Percentiles rank a stretch among this genome's conserved stretches.
These are phyloP conservation scores for Magnolia kwangsiensis DNA, from an alignment of 164 flowering plant species.

Conservation along the genomic window DNA sequence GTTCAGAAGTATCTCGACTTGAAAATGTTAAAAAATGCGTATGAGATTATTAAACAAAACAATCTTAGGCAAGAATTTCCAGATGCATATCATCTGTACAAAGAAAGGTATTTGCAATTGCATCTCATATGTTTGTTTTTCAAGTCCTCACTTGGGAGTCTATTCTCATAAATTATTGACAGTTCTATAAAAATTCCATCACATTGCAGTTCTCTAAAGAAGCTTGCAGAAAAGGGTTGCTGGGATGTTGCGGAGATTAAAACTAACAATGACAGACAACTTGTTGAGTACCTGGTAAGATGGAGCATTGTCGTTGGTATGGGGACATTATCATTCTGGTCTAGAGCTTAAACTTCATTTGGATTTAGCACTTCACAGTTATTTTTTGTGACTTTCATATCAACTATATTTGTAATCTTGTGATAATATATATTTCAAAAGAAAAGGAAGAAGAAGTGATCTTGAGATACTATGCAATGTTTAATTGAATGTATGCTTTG, in stretches of 20 bases:
- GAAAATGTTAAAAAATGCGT: conserved; percentile 62
- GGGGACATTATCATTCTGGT: too few relatives aligned
- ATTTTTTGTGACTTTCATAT: too few relatives aligned
- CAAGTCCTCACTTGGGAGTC: conserved; percentile 1
- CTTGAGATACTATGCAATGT: too few relatives aligned
- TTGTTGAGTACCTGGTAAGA: conserved; percentile 73
- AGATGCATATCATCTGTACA: conserved; percentile 54
- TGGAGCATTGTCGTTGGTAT: not conserved
- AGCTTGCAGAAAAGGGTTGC: conserved; percentile 83
- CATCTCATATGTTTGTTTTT: not conserved
- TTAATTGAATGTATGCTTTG: too few relatives aligned
- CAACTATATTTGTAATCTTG: too few relatives aligned
- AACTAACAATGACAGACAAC: conserved; percentile 50
- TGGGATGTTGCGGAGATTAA: conserved; percentile 89
- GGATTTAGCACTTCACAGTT: too few relatives aligned
- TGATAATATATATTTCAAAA: too few relatives aligned
- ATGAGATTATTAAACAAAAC: conserved; percentile 63
- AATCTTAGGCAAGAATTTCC: conserved; percentile 72
- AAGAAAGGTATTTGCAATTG: conserved; percentile 54
- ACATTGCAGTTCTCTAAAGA: conserved; percentile 64
- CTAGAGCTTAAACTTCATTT: too few relatives aligned
- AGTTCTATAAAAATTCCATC: conserved; percentile 7
- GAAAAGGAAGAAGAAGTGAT: too few relatives aligned
- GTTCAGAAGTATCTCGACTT: conserved; percentile 56
- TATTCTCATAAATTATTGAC: not conserved